These are phyloP conservation scores for Barnettozyma californica DNA, from an alignment of 805 yeast genomes.

Conservation along the genomic window DNA sequence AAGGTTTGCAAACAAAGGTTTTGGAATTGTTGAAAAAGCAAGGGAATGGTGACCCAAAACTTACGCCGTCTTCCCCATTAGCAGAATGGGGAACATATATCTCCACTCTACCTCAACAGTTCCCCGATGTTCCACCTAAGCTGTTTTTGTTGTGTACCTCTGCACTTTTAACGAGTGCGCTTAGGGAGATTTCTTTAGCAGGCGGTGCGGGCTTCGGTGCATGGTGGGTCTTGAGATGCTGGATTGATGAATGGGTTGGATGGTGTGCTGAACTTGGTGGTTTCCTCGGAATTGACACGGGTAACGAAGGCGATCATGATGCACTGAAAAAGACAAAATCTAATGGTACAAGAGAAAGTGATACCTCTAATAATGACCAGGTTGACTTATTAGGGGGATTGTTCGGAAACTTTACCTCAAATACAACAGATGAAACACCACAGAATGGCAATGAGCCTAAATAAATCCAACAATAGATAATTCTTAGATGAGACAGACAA, in stretches of 20 bases:
- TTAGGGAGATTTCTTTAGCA: constrained; percentile 55
- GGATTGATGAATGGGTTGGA: constrained; percentile 68
- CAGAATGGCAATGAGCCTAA: not conserved
- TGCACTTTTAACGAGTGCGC: constrained; percentile 50
- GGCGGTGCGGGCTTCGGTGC: constrained; percentile 59
- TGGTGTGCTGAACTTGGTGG: constrained; percentile 66
- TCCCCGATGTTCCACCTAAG: constrained; percentile 49
- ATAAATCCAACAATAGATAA: not conserved
- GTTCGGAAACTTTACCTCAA: not conserved
- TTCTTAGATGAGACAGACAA: not conserved
- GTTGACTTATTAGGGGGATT: not conserved
- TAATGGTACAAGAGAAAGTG: not conserved
- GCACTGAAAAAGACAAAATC: not conserved
- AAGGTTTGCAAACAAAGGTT: constrained; percentile 33
- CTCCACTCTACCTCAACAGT: constrained; percentile 39
- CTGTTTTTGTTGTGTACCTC: constrained; percentile 48
- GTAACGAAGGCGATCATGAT: not conserved
- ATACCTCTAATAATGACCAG: not conserved
- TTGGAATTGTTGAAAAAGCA: constrained; percentile 26
- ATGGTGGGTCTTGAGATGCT: constrained; percentile 74
- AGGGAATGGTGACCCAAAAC: constrained; percentile 6
- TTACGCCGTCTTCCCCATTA: constrained; percentile 8
- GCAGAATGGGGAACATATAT: constrained; percentile 31
- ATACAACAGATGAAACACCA: not conserved
- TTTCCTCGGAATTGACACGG: constrained; percentile 26